Percentiles rank a stretch among this genome's conserved stretches.
These are phyloP conservation scores for Fonsecaea nubica DNA, from an alignment of 2,329 filamentous ascomycete genomes.

Conservation along the genomic window DNA sequence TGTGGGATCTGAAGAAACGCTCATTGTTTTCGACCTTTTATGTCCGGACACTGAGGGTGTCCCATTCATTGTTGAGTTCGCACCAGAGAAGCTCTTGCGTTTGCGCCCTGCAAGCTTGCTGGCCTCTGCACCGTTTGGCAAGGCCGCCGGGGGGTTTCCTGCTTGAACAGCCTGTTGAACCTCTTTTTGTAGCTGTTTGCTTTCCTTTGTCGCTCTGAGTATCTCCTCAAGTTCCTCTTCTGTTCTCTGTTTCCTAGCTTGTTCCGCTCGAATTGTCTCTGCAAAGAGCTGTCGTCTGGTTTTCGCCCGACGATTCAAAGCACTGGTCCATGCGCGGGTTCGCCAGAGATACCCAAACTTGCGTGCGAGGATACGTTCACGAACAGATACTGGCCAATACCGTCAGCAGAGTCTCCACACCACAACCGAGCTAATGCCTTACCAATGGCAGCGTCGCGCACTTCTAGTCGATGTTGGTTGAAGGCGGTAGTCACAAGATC, in stretches of 20 bases:
- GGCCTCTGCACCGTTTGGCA: slow-evolving; percentile 12
- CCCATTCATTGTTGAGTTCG: slow-evolving; percentile 74
- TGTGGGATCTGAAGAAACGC: slow-evolving; percentile 26
- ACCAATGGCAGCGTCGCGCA: slow-evolving; percentile 30
- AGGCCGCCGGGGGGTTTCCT: slow-evolving; percentile 9
- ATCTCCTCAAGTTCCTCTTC: slow-evolving; percentile 39
- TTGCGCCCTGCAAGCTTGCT: slow-evolving; percentile 37
- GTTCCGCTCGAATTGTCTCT: slow-evolving; percentile 35
- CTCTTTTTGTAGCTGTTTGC: slow-evolving; percentile 34
- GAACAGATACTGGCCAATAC: slow-evolving; percentile 41
- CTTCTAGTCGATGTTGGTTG: slow-evolving; percentile 31
- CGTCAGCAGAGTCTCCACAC: not conserved
- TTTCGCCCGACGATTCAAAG: slow-evolving; percentile 46
- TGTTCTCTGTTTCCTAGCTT: slow-evolving; percentile 34
- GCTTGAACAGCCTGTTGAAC: slow-evolving; percentile 26
- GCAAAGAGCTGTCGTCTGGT: slow-evolving; percentile 46
- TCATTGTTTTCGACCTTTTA: slow-evolving; percentile 40
- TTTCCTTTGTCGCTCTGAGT: slow-evolving; percentile 33
- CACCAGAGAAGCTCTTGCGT: slow-evolving; percentile 59
- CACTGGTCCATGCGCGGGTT: slow-evolving; percentile 45
- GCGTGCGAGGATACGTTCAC: slow-evolving; percentile 43
- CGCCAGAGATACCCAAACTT: slow-evolving; percentile 50
- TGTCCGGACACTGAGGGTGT: slow-evolving; percentile 27
- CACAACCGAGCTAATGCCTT: slow-evolving; percentile 12
- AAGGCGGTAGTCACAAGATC: slow-evolving; percentile 30